These are phyloP conservation scores for Clitoria ternatea DNA, from an alignment of 306 rosid species.

Conservation along the genomic window DNA sequence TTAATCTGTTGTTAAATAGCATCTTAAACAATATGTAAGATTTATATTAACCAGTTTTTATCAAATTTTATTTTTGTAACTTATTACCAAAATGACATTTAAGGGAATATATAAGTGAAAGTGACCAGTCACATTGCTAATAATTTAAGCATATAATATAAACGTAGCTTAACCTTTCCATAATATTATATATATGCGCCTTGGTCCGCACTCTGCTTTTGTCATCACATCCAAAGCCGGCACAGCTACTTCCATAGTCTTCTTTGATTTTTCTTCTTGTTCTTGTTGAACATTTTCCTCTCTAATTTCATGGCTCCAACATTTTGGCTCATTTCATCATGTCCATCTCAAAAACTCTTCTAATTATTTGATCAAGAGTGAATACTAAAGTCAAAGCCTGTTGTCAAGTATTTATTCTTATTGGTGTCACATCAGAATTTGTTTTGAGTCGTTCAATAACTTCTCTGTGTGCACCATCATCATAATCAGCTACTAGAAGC, in stretches of 20 bases:
- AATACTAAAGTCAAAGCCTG: slow-evolving; percentile 26
- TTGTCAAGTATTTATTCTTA: neutral
- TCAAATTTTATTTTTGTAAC: too few species aligned
- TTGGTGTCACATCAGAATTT: slow-evolving; percentile 15
- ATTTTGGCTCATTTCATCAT: slow-evolving; percentile 18
- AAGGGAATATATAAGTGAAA: too few species aligned
- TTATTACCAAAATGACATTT: too few species aligned
- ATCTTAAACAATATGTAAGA: too few species aligned
- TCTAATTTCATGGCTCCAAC: neutral
- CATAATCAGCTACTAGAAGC: neutral
- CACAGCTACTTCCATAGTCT: slow-evolving; percentile 27
- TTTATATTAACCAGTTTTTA: too few species aligned
- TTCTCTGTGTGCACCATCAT: neutral
- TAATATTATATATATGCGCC: slow-evolving; percentile 20
- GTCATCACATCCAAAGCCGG: slow-evolving; percentile 47
- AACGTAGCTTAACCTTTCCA: slow-evolving; percentile 16
- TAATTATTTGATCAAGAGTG: slow-evolving; percentile 20
- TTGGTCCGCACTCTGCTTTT: slow-evolving; percentile 44
- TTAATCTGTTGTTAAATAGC: too few species aligned
- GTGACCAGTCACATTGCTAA: slow-evolving; percentile 17
- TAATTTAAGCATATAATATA: neutral
- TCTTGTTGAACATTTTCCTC: neutral
- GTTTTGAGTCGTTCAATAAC: slow-evolving; percentile 21
- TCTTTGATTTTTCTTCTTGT: slow-evolving; percentile 15
- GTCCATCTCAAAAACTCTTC: neutral